phyloP scores from a whole-genome alignment of 192 early-diverging fungal genomes.

The Mortierella alpina region DNA sequence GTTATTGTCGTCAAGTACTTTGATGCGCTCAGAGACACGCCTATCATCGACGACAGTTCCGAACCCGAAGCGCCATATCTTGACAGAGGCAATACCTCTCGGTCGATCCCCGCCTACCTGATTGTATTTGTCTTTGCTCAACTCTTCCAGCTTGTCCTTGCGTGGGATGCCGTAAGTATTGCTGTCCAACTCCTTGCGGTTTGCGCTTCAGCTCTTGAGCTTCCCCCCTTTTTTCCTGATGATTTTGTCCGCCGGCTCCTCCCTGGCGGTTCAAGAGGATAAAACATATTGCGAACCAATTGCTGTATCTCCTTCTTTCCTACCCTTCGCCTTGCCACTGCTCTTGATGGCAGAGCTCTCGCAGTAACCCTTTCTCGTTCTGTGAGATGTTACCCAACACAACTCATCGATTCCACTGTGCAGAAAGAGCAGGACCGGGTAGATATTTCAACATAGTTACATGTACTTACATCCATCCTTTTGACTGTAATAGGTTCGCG shows the following conservation, averaged over 20 bases:
- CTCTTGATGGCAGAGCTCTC: neutral
- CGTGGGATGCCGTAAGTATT: slow-evolving; percentile 75
- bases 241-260: neutral
- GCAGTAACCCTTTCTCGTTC: neutral
- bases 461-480: neutral
- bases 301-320: neutral
- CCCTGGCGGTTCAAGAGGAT: neutral
- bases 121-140: slow-evolving; percentile 79
- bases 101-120: slow-evolving; percentile 74
- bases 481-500: slow-evolving; percentile 61
- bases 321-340: neutral
- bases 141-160: slow-evolving; percentile 71
- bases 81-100: slow-evolving; percentile 28
- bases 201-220: neutral
- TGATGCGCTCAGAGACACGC: slow-evolving; percentile 15
- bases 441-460: neutral
- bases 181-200: neutral
- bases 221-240: neutral
- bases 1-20: slow-evolving; percentile 48
- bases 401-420: no score
- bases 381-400: no score
- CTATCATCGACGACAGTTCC: neutral
- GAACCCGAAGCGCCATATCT: slow-evolving; percentile 17
- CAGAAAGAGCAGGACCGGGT: neutral
- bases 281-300: neutral